Evolutionary conservation across 768 basidiomycete species (phyloP).

Genomic region (Tylopilus rubrobrunneus): DNA sequence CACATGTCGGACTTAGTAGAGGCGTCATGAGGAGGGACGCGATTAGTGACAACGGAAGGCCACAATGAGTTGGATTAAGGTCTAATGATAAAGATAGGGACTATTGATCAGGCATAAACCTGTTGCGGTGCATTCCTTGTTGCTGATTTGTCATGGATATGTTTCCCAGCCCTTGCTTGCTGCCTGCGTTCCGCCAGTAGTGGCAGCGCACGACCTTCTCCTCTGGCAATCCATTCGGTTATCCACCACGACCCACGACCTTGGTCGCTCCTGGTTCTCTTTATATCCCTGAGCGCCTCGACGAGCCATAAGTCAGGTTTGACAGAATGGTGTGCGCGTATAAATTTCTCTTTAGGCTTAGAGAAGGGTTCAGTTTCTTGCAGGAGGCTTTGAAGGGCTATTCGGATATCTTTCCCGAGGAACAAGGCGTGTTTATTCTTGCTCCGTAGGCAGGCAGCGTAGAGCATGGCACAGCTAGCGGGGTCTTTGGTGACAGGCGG

Average conservation of each 20-base stretch:
- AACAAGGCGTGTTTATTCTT: slow-evolving; percentile 35
- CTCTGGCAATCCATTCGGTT: slow-evolving; percentile 23
- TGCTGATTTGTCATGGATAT: neutral
- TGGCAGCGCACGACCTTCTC: slow-evolving; percentile 21
- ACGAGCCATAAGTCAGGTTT: slow-evolving; percentile 38
- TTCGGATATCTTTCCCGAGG: slow-evolving; percentile 42
- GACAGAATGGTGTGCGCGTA: slow-evolving; percentile 23
- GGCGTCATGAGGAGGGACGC: neutral
- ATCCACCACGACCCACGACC: slow-evolving; percentile 28
- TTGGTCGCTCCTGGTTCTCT: slow-evolving; percentile 29
- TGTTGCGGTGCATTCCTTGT: neutral
- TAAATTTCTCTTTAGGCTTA: slow-evolving; percentile 16
- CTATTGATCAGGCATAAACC: slow-evolving; percentile 2
- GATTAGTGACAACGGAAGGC: neutral
- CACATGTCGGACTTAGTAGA: neutral
- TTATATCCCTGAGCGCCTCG: slow-evolving; percentile 35
- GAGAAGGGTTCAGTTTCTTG: slow-evolving; percentile 11
- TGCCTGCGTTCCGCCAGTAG: slow-evolving; percentile 14
- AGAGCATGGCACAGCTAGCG: slow-evolving; percentile 52
- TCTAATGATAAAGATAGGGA: slow-evolving; percentile 3
- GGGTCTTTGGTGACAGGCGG: slow-evolving; percentile 53
- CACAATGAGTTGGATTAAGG: neutral
- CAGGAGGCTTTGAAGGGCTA: slow-evolving; percentile 36
- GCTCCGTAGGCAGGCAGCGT: slow-evolving; percentile 51
- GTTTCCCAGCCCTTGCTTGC: slow-evolving; percentile 8